Base-by-base conservation (phyloP, 2,329 filamentous ascomycete species). In the Monilinia fructicola region DNA sequence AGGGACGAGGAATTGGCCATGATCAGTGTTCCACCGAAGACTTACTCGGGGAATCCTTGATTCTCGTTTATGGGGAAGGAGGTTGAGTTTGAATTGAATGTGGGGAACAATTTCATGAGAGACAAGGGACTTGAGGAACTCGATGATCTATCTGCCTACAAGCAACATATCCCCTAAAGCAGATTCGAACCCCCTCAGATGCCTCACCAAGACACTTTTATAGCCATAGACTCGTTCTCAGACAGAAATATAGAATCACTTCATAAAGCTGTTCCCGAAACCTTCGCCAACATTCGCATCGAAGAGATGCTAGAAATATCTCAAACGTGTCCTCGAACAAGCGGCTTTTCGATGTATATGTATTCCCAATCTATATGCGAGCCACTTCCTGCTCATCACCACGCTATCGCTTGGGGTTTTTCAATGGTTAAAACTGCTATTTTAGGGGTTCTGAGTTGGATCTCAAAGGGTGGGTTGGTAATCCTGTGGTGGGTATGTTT, bases 181-280 rank as follows among this genome's bases (percentile, higher is more conserved):
- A n/a, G n/a, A n/a, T n/a, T n/a, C n/a, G n/a, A n/a, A n/a, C n/a
- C n/a, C n/a, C n/a, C n/a, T n/a, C n/a, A n/a, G n/a, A n/a, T n/a
- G n/a, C n/a, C n/a, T n/a, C n/a, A 35, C 31, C 5, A 5, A 1
- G 31, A 35, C 1, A 35, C 9, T 35, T 7, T 35, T 0, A 1
- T 4, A 0, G 1, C 11, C 21, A 35, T 10, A 9, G 7, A 3
- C 0, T 3, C 28, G 11, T 14, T 3, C 0, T 6, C 4, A 14
- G 23, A 23, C 14, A 26, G 35, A 16, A 10, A 11, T n/a, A 12
- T 18, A 3, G 9, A 3, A 7, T 4, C n/a, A 38, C 21, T 5
- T 50, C 28, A 38, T 21, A 7, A 23, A 6, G 11, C 14, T 26
- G 5, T 28, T 26, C 14, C 4, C 28, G 12, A 4, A 60, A 18